Conservation (phyloP, 2,329 filamentous ascomycete species). For the Hymenoscyphus fraxineus region DNA sequence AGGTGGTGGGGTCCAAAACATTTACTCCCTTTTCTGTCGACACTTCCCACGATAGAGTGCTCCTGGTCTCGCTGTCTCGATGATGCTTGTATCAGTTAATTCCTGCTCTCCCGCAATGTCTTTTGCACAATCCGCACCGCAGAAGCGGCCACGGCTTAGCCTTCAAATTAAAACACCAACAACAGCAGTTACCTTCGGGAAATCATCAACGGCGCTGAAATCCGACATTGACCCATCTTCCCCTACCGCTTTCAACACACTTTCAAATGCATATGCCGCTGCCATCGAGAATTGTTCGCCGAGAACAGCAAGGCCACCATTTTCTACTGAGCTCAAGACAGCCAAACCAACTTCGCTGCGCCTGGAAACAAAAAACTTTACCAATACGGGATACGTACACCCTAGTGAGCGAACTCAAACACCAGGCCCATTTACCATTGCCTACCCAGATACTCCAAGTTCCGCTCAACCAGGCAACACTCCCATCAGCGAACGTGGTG, state of each 20-base stretch:
- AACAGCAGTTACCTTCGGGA: constrained; percentile 39
- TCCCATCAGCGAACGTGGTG: constrained; percentile 22
- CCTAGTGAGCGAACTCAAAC: constrained; percentile 33
- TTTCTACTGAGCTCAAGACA: constrained; percentile 38
- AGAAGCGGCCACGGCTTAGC: constrained; percentile 49
- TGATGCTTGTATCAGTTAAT: constrained; percentile 30
- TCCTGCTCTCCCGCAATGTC: constrained; percentile 31
- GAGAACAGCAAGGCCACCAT: constrained; percentile 35
- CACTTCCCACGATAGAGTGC: not conserved
- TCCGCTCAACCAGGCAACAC: constrained; percentile 26
- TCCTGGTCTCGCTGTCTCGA: constrained; percentile 18
- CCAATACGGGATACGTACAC: constrained; percentile 22
- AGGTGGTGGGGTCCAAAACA: constrained; percentile 7
- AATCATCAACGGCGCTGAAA: constrained; percentile 42
- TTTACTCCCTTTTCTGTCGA: constrained; percentile 6
- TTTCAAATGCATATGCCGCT: constrained; percentile 61
- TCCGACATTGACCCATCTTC: constrained; percentile 52
- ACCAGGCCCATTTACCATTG: constrained; percentile 33
- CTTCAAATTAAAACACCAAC: constrained; percentile 50
- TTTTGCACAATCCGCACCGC: constrained; percentile 27
- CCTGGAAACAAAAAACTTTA: constrained; percentile 30
- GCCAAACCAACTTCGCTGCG: constrained; percentile 36
- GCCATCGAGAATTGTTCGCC: constrained; percentile 58
- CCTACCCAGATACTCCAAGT: constrained; percentile 34
- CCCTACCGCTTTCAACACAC: constrained; percentile 61